Percentiles rank a stretch among this genome's conserved stretches.
Conservation (phyloP, 305 asterid species). For the Solanum hybrid region DNA sequence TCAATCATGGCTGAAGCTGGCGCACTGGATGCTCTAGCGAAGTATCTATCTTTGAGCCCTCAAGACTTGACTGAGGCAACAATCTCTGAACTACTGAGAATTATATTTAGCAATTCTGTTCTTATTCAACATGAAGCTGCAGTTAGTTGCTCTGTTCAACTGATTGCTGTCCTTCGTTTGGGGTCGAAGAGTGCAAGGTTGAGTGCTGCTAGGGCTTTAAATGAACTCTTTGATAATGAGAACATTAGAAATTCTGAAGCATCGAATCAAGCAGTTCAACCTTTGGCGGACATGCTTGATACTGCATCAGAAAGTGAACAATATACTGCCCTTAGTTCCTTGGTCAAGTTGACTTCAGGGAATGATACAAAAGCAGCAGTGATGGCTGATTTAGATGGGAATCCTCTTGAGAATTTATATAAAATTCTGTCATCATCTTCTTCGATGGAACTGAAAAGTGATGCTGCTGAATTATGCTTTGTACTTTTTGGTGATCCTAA, state of each 20-base stretch:
- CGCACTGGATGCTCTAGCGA: constrained; percentile 87
- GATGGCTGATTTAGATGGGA: constrained; percentile 90
- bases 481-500: constrained; percentile 36
- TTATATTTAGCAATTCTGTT: constrained; percentile 84
- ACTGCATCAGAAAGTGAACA: constrained; percentile 95
- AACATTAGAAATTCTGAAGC: constrained; percentile 91
- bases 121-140: constrained; percentile 91
- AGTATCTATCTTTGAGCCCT: constrained; percentile 85
- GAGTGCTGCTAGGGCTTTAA: constrained; percentile 97
- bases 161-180: constrained; percentile 83
- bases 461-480: constrained; percentile 37
- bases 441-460: constrained; percentile 33
- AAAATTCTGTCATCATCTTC: constrained; percentile 72
- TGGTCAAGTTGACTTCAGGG: constrained; percentile 70
- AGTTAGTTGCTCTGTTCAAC: constrained; percentile 86
- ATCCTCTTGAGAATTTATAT: constrained; percentile 81
- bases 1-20: constrained; percentile 96
- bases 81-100: constrained; percentile 91
- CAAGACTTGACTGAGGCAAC: constrained; percentile 96
- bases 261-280: constrained; percentile 89
- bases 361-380: constrained; percentile 84
- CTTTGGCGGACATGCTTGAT: constrained; percentile 80
- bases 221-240: constrained; percentile 82
- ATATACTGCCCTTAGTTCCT: constrained; percentile 89
- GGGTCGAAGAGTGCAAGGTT: constrained; percentile 94